phyloP scores from a whole-genome alignment of 108 stramenopile species.

The Nitzschia palea region DNA sequence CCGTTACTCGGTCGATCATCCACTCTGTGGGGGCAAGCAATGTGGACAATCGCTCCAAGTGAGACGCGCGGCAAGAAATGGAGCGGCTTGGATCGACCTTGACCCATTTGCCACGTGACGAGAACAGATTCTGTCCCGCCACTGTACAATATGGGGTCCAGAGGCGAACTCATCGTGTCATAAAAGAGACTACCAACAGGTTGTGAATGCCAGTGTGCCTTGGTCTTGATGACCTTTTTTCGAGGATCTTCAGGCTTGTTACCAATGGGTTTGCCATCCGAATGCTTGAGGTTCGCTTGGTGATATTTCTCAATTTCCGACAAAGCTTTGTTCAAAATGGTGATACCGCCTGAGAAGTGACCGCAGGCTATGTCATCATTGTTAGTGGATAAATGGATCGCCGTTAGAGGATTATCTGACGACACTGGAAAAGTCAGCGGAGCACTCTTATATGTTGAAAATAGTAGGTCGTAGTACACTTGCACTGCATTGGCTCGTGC shows the following conservation, averaged over 20 bases:
- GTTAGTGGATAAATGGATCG: constrained; percentile 27
- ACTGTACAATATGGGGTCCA: constrained; percentile 55
- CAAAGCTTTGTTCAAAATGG: constrained; percentile 53
- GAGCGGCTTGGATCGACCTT: constrained; percentile 56
- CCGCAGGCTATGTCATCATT: constrained; percentile 50
- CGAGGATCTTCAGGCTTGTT: constrained; percentile 44
- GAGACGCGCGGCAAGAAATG: constrained; percentile 65
- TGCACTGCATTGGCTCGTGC: constrained; percentile 20
- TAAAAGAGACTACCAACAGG: constrained; percentile 59
- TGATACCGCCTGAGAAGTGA: constrained; percentile 51
- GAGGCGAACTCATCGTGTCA: constrained; percentile 24
- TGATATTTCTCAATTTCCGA: constrained; percentile 41
- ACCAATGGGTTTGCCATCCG: neutral
- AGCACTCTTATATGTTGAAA: neutral
- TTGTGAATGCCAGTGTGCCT: constrained; percentile 83
- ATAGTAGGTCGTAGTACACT: constrained; percentile 28
- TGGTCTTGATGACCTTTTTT: constrained; percentile 39
- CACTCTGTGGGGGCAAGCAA: constrained; percentile 4
- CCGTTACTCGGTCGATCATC: constrained; percentile 25
- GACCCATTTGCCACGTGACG: constrained; percentile 74
- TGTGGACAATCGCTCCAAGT: constrained; percentile 60
- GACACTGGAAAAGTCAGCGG: constrained; percentile 23
- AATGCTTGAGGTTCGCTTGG: constrained; percentile 9
- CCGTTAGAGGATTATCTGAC: constrained; percentile 27
- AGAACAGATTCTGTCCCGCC: constrained; percentile 80